Base-by-base conservation (phyloP, 495 filamentous ascomycete genomes). In the Tuber aestivum region DNA sequence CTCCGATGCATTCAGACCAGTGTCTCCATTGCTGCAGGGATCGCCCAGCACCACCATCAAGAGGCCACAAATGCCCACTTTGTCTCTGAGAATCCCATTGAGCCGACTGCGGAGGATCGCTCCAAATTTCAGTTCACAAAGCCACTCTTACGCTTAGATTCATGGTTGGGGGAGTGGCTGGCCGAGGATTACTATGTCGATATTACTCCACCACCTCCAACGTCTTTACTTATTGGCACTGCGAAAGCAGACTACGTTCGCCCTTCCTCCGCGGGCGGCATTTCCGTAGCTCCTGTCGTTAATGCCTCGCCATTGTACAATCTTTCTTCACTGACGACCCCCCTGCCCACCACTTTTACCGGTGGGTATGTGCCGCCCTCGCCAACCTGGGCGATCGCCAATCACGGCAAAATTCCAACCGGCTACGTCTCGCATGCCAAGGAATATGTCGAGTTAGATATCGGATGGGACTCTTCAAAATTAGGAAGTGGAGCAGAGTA, bases 81-180 rank as follows among this genome's bases (percentile, higher is more conserved):
- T 45, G 70, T 72, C 23, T 72, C 81, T 44, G 77, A 74, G 74
- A 65, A 77, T 70, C 78, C 78, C 40, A 73, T 80, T 69, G 76
- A 76, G 20, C 80, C 79, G 70, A 70, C 79, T 6, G 56, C 75
- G 20, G 70, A 76, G 27, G 70, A 79, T 16, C 82, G 72, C n/a
- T 65, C 78, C 44, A 81, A 76, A 40, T 75, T 82, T n/a, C 78
- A 77, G 40, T 80, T 84, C 48, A 85, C 86, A 48, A 92, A 87
- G 81, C 86, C 88, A 3, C 84, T 89, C 12, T 82, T 98, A 71
- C 91, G 95, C 2, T 87, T 98, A 10, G 96, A 98, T 84, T 91
- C 96, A 0, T 96, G 94, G 82, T 87, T 98, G 4, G 96, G 96
- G 23, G 95, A 99, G 85, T 99, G 95, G 95, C 87, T 98, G 65